phyloP scores from a whole-genome alignment of 2,329 filamentous ascomycete genomes.

The Verticillium nubilum region DNA sequence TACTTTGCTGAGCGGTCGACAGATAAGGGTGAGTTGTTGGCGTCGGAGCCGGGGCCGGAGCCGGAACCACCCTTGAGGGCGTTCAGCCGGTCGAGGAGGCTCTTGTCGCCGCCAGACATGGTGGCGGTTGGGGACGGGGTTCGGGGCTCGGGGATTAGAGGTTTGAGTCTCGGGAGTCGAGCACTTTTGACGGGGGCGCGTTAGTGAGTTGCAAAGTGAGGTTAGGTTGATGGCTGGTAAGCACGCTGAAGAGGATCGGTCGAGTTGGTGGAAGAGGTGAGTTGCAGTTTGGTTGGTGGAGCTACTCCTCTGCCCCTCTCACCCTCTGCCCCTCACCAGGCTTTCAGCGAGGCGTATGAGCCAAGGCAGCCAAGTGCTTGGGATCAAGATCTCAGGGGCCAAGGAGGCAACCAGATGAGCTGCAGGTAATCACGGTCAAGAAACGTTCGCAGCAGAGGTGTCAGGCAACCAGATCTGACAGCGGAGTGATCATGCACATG shows the following conservation, averaged over 20 bases:
- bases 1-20: constrained; percentile 33
- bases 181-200: not conserved
- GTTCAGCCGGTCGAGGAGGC: constrained; percentile 48
- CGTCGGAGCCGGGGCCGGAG: not conserved
- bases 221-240: not conserved
- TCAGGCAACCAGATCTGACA: not conserved
- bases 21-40: constrained; percentile 15
- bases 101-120: constrained; percentile 27
- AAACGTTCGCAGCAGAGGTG: not conserved
- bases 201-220: not conserved
- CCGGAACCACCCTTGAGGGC: constrained; percentile 37
- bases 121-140: not conserved
- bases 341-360: not conserved
- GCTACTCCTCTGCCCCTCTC: not conserved
- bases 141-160: not conserved
- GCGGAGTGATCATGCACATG: not conserved
- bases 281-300: not conserved
- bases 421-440: not conserved
- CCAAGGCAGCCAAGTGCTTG: too few relatives aligned
- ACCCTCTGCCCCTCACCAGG: not conserved
- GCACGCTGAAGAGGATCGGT: not conserved
- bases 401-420: not conserved
- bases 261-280: too few relatives aligned
- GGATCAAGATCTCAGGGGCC: not conserved
- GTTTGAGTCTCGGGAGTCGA: not conserved